phyloP scores from a whole-genome alignment of 164 flowering plant species.

The Aristolochia californica region DNA sequence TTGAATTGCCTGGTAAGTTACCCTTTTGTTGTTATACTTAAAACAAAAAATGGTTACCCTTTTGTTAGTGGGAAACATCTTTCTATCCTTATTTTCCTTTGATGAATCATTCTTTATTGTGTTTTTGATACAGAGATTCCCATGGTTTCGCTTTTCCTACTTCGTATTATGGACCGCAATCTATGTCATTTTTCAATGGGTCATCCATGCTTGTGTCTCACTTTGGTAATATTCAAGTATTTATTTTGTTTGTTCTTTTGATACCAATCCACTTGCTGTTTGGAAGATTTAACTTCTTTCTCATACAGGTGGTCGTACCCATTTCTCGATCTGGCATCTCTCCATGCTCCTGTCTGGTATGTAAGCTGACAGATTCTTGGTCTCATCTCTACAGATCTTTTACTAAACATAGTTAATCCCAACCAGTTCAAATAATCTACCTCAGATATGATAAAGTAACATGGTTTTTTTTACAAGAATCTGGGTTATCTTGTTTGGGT shows the following conservation, averaged over 20 bases:
- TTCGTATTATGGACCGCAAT: conserved; percentile 64
- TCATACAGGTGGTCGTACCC: conserved; percentile 49
- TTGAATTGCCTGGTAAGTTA: conserved; percentile 67
- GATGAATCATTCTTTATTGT: too few species aligned
- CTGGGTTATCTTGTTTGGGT: too few species aligned
- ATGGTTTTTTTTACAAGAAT: too few species aligned
- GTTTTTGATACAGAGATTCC: conserved; percentile 47
- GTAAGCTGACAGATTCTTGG: not conserved
- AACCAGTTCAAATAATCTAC: too few species aligned
- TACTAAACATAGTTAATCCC: too few species aligned
- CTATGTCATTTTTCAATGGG: conserved; percentile 77
- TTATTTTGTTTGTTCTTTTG: not conserved
- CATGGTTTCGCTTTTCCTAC: conserved; percentile 82
- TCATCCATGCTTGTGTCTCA: conserved; percentile 58
- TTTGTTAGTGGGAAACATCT: too few species aligned
- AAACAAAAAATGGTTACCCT: too few species aligned
- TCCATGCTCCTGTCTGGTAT: conserved; percentile 51
- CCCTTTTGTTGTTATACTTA: not conserved
- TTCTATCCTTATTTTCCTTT: not conserved
- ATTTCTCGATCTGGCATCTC: conserved; percentile 57
- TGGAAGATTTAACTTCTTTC: not conserved
- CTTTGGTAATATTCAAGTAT: conserved; percentile 30
- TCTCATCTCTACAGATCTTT: too few species aligned
- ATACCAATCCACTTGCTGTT: not conserved
- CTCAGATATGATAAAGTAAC: too few species aligned